A percentile compares a stretch with the other conserved stretches of the same genome.
phyloP scores from a whole-genome alignment of 352 stramenopile species.

The Pythium rishiriense region DNA sequence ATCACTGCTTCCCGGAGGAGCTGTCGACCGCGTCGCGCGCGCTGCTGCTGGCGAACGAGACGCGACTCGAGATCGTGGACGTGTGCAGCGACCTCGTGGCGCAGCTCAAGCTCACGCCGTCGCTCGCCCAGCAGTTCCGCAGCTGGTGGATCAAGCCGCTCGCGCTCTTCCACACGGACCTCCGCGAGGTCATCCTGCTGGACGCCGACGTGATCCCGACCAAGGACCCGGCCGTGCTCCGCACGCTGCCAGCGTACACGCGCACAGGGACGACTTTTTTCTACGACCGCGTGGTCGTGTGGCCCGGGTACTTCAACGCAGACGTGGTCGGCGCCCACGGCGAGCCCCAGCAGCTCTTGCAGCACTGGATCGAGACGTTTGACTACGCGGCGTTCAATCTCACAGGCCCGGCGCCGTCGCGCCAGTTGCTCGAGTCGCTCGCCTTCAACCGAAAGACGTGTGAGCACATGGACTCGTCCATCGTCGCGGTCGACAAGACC shows the following conservation, averaged over 20 bases:
- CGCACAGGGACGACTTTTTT: conserved; percentile 59
- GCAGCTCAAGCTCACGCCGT: conserved; percentile 6
- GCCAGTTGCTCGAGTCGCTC: conserved; percentile 30
- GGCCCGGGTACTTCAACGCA: conserved; percentile 29
- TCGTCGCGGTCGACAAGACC: conserved; percentile 58
- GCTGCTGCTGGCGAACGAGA: conserved; percentile 46
- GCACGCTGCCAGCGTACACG: conserved; percentile 36
- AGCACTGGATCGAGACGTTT: conserved; percentile 40
- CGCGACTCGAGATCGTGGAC: conserved; percentile 58
- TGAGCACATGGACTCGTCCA: conserved; percentile 59
- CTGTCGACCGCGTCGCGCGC: conserved; percentile 34
- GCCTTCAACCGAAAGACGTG: conserved; percentile 36
- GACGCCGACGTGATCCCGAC: conserved; percentile 57
- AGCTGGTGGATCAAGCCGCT: conserved; percentile 70
- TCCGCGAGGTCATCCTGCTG: conserved; percentile 49
- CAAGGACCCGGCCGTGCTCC: conserved; percentile 38
- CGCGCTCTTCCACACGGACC: conserved; percentile 45
- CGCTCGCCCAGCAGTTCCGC: conserved; percentile 35
- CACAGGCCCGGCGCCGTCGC: conserved; percentile 13
- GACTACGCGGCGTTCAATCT: conserved; percentile 45
- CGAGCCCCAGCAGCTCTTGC: conserved; percentile 30
- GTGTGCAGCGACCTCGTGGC: conserved; percentile 46
- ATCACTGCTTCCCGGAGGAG: conserved; percentile 46
- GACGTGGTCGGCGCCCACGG: not conserved
- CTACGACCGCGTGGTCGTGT: conserved; percentile 47